These are phyloP conservation scores for Leccinum pseudoinsigne DNA, from an alignment of 1,284 basidiomycete species.

Conservation along the genomic window DNA sequence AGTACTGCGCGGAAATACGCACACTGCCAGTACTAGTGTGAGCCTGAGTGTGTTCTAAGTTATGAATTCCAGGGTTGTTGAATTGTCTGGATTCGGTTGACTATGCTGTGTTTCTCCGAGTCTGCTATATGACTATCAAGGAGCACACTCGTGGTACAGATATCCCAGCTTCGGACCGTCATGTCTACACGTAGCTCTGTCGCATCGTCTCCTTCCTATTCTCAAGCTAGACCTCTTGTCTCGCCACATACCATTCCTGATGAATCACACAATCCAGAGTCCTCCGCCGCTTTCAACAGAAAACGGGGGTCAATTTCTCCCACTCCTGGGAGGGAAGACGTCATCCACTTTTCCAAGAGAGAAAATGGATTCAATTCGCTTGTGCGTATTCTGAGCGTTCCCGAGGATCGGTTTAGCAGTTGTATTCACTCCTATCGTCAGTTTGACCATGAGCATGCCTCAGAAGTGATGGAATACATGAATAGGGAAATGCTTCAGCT, in stretches of 20 bases:
- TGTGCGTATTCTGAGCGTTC: neutral
- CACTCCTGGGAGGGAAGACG: too few relatives aligned
- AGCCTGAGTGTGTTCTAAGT: too few relatives aligned
- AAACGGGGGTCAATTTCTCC: neutral
- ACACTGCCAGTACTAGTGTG: too few relatives aligned
- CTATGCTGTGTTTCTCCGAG: too few relatives aligned
- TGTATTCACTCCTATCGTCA: neutral
- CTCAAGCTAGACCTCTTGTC: neutral
- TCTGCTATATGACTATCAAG: too few relatives aligned
- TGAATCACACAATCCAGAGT: neutral
- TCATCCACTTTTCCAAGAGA: neutral
- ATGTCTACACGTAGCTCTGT: neutral
- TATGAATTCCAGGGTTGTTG: too few relatives aligned
- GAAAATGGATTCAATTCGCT: neutral
- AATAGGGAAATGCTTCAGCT: neutral
- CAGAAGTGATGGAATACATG: neutral
- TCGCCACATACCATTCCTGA: neutral
- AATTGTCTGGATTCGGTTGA: too few relatives aligned
- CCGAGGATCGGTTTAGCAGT: neutral
- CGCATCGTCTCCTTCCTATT: neutral
- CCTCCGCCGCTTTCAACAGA: neutral
- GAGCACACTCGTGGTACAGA: too few relatives aligned
- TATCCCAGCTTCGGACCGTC: neutral
- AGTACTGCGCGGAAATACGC: too few relatives aligned
- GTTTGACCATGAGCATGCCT: neutral